Conservation (phyloP, 2,329 filamentous ascomycete genomes). For the Pestalotiopsis sp. region DNA sequence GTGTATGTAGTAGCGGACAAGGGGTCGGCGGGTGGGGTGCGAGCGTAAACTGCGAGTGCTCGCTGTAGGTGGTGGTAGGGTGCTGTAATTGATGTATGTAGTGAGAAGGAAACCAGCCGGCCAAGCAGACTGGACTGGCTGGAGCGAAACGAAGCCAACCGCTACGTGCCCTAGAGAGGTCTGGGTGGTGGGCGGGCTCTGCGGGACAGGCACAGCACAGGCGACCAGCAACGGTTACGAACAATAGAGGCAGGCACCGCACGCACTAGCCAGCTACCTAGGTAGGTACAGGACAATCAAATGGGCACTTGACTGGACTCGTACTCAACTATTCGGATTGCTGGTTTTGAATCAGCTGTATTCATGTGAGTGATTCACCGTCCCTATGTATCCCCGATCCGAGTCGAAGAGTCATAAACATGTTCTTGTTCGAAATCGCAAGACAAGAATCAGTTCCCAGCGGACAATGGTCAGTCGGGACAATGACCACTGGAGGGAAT, state of each 20-base stretch:
- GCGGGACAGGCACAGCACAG: neutral
- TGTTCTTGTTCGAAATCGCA: neutral
- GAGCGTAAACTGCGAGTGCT: neutral
- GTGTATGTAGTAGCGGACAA: neutral
- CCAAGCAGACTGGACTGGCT: no score
- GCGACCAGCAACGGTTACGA: neutral
- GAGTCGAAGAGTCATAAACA: no score
- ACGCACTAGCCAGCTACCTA: neutral
- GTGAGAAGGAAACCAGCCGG: no score
- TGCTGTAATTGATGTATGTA: no score
- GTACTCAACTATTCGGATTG: no score
- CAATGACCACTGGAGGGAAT: neutral
- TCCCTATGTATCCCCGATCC: no score
- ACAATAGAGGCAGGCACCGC: neutral
- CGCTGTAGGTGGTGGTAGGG: neutral
- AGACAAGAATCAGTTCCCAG: neutral
- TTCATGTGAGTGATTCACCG: no score
- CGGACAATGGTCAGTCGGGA: neutral
- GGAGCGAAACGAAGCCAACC: neutral
- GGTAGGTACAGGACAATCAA: neutral
- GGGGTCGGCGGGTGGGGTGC: neutral
- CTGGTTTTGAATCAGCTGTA: no score
- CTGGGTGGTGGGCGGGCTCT: neutral
- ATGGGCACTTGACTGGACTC: no score
- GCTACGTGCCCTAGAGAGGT: neutral